Evolutionary conservation across 768 basidiomycete genomes (phyloP).

Genomic region (Tylopilus cervinicoccineus): DNA sequence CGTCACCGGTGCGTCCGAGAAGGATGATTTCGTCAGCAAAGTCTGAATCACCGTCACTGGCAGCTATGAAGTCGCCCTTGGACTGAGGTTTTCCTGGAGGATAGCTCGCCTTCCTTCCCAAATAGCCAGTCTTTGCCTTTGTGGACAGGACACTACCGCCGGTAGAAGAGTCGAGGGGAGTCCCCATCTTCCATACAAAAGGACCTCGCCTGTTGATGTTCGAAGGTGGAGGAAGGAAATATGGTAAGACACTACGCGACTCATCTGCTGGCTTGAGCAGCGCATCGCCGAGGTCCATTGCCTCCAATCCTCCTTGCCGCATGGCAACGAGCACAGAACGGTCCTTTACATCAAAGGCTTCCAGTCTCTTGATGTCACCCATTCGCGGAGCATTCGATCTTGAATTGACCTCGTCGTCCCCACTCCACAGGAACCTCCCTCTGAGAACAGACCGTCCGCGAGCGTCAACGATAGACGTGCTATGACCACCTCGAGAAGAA

Average conservation of each 20-base stretch:
- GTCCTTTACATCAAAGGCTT: constrained; percentile 75
- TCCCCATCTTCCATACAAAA: constrained; percentile 82
- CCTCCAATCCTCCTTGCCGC: constrained; percentile 84
- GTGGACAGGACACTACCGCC: constrained; percentile 39
- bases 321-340: constrained; percentile 79
- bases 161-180: constrained; percentile 48
- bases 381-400: constrained; percentile 43
- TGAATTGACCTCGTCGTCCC: constrained; percentile 49
- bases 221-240: constrained; percentile 59
- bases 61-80: constrained; percentile 47
- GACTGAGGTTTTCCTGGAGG: constrained; percentile 45
- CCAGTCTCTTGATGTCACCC: constrained; percentile 80
- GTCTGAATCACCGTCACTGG: constrained; percentile 46
- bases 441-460: constrained; percentile 82
- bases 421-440: constrained; percentile 75
- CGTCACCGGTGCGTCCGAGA: constrained; percentile 71
- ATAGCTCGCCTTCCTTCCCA: constrained; percentile 48
- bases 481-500: constrained; percentile 86
- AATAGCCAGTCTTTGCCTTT: constrained; percentile 38
- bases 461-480: constrained; percentile 84
- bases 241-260: constrained; percentile 67
- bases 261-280: constrained; percentile 76
- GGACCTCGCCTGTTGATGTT: constrained; percentile 66
- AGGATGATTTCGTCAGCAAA: constrained; percentile 74
- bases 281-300: constrained; percentile 75